Percentiles rank a stretch among this genome's conserved stretches.
These are phyloP conservation scores for Ambispora gerdemannii DNA, from an alignment of 192 early-diverging fungal species.

Conservation along the genomic window DNA sequence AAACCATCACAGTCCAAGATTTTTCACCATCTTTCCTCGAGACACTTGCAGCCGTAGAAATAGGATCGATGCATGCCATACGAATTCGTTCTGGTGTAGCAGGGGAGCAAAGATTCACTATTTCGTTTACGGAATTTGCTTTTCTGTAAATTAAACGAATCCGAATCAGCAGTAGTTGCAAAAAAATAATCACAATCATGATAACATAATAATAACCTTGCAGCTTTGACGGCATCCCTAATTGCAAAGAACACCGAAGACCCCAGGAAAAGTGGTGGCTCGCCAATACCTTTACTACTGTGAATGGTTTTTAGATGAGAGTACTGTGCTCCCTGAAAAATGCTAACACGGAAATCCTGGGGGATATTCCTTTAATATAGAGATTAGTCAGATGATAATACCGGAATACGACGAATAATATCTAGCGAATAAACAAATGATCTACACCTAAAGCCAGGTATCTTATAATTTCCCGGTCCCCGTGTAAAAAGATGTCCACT, in stretches of 20 bases:
- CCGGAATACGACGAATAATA: too few relatives aligned
- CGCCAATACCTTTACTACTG: constrained; percentile 79
- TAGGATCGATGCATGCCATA: constrained; percentile 62
- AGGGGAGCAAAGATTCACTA: constrained; percentile 59
- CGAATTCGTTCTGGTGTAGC: constrained; percentile 75
- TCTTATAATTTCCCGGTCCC: constrained; percentile 86
- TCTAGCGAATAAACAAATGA: too few relatives aligned
- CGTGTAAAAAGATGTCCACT: constrained; percentile 71
- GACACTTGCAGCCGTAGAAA: constrained; percentile 47
- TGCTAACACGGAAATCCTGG: constrained; percentile 67
- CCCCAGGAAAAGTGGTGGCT: constrained; percentile 83
- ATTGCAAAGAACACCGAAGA: constrained; percentile 75
- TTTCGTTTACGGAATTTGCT: too few relatives aligned
- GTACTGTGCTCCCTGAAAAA: constrained; percentile 56
- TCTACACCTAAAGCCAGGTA: constrained; percentile 75
- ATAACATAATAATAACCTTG: constrained; percentile 46
- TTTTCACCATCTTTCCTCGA: constrained; percentile 39
- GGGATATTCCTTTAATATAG: constrained; percentile 60
- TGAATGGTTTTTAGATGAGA: constrained; percentile 65
- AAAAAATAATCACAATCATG: too few relatives aligned
- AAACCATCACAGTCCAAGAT: constrained; percentile 39
- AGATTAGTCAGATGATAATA: too few relatives aligned
- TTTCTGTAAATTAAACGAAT: too few relatives aligned
- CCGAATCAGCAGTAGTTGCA: too few relatives aligned
- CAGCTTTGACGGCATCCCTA: constrained; percentile 69